Base-by-base conservation (phyloP, 495 filamentous ascomycete species). In the Astrocystis sublimbata region DNA sequence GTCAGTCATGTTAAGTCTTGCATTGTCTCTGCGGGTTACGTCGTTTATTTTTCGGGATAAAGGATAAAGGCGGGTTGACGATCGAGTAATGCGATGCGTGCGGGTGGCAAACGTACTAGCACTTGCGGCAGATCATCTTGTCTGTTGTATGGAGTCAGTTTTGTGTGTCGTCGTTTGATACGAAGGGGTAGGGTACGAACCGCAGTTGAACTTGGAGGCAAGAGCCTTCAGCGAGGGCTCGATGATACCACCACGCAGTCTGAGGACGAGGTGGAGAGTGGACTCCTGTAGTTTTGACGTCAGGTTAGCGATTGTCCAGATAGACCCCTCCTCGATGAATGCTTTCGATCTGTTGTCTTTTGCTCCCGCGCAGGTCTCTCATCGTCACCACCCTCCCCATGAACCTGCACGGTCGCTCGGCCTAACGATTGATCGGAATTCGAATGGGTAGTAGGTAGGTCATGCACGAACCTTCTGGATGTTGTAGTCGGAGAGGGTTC, bases 81-180 rank as follows among this genome's bases (percentile, higher is more conserved):
- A 15, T 26, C 17, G 55, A 17, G 1, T 26, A n/a, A 24, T 24
- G n/a, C n/a, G 23, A 38, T 26, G n/a, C 21, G 8, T 15, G 41
- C 41, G 41, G 41, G 45, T 40, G 52, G 47, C 21, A 51, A n/a
- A 87, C 88, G 69, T 85, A 92, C 90, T 97, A 97, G 88, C 93
- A 98, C 88, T 98, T 97, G 83, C 94, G 93, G 90, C 94, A 98
- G 81, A 98, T 96, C 87, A 91, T 91, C 90, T 98, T 98, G 65
- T 98, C 60, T 62, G 12, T 40, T n/a, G 28, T 15, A 6, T 3
- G 15, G 0, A 31, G 38, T 62, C 23, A 62, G 51, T 24, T 10
- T 38, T 21, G 0, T 4, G 23, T 13, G 23, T 40, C 33, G 13
- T n/a, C 30, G 6, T 28, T 42, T 41, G 33, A 5, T 21, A 49